Conservation (phyloP, 192 early-diverging fungal species). For the Backusella westeae region DNA sequence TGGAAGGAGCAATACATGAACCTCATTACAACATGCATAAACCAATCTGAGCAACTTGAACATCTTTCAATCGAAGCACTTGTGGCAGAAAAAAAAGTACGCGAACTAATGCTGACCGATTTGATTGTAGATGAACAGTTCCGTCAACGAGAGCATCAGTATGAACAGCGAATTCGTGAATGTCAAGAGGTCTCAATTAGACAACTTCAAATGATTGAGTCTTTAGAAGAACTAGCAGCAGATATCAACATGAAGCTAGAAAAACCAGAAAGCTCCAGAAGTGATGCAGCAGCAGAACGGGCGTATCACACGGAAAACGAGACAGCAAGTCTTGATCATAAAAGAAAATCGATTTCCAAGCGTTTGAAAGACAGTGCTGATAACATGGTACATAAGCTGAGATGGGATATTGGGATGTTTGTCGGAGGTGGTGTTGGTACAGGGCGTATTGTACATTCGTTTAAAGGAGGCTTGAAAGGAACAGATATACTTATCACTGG, state of each 20-base stretch:
- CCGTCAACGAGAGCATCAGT: conserved; percentile 15
- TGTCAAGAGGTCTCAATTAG: conserved; percentile 13
- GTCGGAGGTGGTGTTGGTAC: conserved; percentile 29
- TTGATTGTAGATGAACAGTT: conserved; percentile 19
- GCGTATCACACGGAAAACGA: neutral
- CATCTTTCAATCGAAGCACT: conserved; percentile 22
- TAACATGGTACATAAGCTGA: conserved; percentile 8
- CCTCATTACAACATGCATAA: conserved; percentile 18
- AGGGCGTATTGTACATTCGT: conserved; percentile 24
- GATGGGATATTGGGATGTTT: conserved; percentile 26
- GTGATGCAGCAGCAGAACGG: neutral
- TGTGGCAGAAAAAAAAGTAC: conserved; percentile 21
- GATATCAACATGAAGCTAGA: conserved; percentile 19
- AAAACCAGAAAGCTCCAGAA: neutral
- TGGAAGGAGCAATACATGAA: conserved; percentile 22
- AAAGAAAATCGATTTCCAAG: neutral
- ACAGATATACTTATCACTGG: conserved; percentile 23
- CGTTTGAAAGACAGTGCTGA: conserved; percentile 11
- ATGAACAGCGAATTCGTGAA: conserved; percentile 19
- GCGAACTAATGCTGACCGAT: conserved; percentile 16
- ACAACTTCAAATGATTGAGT: conserved; percentile 23
- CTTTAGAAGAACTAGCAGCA: conserved; percentile 13
- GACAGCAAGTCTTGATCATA: neutral
- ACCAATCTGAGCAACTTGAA: conserved; percentile 29
- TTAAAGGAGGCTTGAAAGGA: neutral